Evolutionary conservation across 169 alveolate species (phyloP).

Genomic region (Plasmodium gonderi): DNA sequence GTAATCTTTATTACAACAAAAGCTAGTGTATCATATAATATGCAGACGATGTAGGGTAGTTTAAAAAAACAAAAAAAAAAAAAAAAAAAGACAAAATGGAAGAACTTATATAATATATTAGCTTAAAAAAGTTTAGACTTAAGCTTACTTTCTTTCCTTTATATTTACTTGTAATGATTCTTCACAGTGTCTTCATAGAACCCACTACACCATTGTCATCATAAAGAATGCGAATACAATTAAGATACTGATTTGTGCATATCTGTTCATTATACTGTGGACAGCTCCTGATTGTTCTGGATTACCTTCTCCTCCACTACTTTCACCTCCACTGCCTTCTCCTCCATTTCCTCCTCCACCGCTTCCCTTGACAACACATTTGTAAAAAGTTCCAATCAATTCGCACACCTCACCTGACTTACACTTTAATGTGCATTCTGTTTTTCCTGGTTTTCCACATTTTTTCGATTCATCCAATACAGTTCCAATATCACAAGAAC

Average conservation of each 20-base stretch:
- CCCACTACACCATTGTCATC: background rate
- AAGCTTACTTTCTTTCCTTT: background rate
- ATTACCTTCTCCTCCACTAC: background rate
- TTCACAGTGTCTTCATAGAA: background rate
- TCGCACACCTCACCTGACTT: constrained; percentile 2
- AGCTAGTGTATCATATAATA: background rate
- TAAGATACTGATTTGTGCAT: background rate
- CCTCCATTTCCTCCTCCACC: background rate
- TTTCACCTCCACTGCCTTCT: background rate
- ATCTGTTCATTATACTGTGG: constrained; percentile 9
- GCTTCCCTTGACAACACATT: background rate
- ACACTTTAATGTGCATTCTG: constrained; percentile 35
- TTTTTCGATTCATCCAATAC: background rate
- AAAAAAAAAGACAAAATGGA: background rate
- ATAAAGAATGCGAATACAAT: constrained; percentile 1
- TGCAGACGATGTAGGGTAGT: background rate
- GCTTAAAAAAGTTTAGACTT: background rate
- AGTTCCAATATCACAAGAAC: constrained; percentile 46
- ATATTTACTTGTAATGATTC: background rate
- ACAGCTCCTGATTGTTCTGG: background rate
- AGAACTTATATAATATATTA: too few relatives aligned
- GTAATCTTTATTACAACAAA: background rate
- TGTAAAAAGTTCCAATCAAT: background rate
- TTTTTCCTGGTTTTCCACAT: constrained; percentile 16
- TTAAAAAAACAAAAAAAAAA: background rate